phyloP scores from a whole-genome alignment of 768 basidiomycete genomes.

The Mycena crocata region DNA sequence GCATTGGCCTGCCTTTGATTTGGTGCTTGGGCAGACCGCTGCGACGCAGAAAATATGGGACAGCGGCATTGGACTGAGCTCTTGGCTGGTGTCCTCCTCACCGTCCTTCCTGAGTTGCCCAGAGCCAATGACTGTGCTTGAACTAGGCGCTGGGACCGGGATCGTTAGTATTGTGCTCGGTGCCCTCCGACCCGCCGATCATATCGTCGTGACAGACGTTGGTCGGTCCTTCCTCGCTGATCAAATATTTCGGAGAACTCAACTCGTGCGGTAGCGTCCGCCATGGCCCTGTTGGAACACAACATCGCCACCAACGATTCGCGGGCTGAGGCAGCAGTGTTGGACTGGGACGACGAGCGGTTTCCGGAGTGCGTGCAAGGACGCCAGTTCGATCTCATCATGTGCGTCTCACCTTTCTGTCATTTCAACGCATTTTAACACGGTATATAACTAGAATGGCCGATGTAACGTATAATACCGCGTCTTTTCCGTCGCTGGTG shows the following conservation, averaged over 20 bases:
- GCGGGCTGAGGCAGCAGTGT: constrained; percentile 49
- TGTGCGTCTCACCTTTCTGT: constrained; percentile 60
- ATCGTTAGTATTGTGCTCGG: constrained; percentile 79
- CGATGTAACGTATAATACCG: constrained; percentile 92
- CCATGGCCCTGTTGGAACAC: constrained; percentile 80
- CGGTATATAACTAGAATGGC: constrained; percentile 72
- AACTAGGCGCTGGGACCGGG: constrained; percentile 82
- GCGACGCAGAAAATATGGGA: constrained; percentile 94
- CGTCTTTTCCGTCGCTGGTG: constrained; percentile 83
- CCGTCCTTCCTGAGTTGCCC: constrained; percentile 3
- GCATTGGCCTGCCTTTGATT: constrained; percentile 29
- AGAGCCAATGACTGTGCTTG: constrained; percentile 41
- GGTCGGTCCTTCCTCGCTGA: constrained; percentile 55
- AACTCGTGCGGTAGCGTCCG: constrained; percentile 65
- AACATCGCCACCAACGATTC: constrained; percentile 67
- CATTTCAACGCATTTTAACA: not conserved
- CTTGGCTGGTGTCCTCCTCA: constrained; percentile 69
- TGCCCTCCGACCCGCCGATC: constrained; percentile 59
- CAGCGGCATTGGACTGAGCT: constrained; percentile 86
- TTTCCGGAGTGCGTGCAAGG: constrained; percentile 59
- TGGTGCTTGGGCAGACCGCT: constrained; percentile 40
- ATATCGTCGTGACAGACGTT: constrained; percentile 78
- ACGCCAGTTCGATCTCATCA: constrained; percentile 68
- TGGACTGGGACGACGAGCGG: constrained; percentile 82
- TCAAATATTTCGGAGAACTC: not conserved